phyloP scores from a whole-genome alignment of 2,329 filamentous ascomycete genomes.

The Microdochium bolleyi region DNA sequence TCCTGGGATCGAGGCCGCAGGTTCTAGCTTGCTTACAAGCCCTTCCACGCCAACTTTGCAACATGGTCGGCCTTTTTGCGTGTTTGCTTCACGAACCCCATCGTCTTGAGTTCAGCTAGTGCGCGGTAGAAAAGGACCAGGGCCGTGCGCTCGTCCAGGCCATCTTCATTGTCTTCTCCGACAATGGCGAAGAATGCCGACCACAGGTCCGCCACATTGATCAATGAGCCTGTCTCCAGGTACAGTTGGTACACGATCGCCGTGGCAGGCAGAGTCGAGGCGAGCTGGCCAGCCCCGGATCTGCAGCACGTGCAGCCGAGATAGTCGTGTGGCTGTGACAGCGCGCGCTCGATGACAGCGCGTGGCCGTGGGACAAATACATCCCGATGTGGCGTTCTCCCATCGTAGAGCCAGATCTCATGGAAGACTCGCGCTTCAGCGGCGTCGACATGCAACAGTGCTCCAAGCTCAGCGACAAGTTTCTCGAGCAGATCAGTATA shows the following conservation, averaged over 20 bases:
- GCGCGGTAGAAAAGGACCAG: slow-evolving; percentile 78
- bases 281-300: slow-evolving; percentile 36
- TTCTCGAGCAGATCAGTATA: slow-evolving; percentile 60
- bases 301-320: slow-evolving; percentile 65
- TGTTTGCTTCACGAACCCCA: slow-evolving; percentile 84
- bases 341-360: slow-evolving; percentile 60
- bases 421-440: slow-evolving; percentile 48
- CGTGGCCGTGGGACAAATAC: slow-evolving; percentile 71
- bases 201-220: slow-evolving; percentile 77
- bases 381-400: slow-evolving; percentile 59
- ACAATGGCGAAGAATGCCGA: slow-evolving; percentile 63
- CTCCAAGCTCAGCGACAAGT: slow-evolving; percentile 40
- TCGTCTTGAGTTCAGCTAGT: slow-evolving; percentile 72
- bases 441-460: slow-evolving; percentile 23
- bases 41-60: slow-evolving; percentile 68
- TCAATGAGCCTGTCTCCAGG: slow-evolving; percentile 64
- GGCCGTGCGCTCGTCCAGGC: slow-evolving; percentile 43
- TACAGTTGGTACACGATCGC: slow-evolving; percentile 74
- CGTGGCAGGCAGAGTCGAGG: slow-evolving; percentile 58
- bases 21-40: slow-evolving; percentile 38
- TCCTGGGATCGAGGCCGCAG: no score
- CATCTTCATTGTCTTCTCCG: slow-evolving; percentile 33
- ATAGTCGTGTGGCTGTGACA: slow-evolving; percentile 69
- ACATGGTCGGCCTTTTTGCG: slow-evolving; percentile 91
- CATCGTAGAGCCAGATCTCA: slow-evolving; percentile 71